A percentile compares a stretch with the other conserved stretches of the same genome.
phyloP scores from a whole-genome alignment of 148 eudicot species.

The Persicaria maculosa region DNA sequence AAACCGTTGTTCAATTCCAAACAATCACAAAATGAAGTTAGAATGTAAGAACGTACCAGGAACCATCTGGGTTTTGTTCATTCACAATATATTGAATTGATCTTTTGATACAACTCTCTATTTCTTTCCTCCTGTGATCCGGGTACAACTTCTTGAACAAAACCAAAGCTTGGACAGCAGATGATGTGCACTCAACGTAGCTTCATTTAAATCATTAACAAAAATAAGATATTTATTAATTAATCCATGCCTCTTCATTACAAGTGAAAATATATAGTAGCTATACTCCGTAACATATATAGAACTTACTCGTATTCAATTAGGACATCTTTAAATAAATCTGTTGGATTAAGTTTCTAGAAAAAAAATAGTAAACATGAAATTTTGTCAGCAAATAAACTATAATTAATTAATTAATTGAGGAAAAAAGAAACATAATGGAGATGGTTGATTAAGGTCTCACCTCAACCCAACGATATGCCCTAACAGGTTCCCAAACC shows the following conservation, averaged over 20 bases:
- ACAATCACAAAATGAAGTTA: no score
- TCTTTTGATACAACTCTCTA: conserved; percentile 29
- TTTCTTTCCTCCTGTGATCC: conserved; percentile 27
- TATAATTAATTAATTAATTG: neutral
- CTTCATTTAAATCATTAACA: neutral
- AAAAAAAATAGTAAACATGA: neutral
- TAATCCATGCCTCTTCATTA: neutral
- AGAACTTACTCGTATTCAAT: conserved; percentile 47
- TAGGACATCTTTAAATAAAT: conserved; percentile 42
- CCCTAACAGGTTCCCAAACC: conserved; percentile 47
- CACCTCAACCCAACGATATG: conserved; percentile 49
- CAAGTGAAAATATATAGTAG: neutral
- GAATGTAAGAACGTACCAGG: conserved; percentile 24
- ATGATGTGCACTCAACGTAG: conserved; percentile 37
- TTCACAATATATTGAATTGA: conserved; percentile 28
- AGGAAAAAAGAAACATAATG: neutral
- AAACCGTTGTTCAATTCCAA: no score
- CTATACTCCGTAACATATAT: neutral
- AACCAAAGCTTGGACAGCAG: conserved; percentile 31
- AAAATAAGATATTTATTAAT: neutral
- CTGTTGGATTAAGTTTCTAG: conserved; percentile 59
- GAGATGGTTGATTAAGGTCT: neutral
- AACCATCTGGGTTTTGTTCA: conserved; percentile 41
- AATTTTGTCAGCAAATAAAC: neutral
- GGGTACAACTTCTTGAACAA: conserved; percentile 36